These are phyloP conservation scores for Fusarium coffeatum DNA, from an alignment of 2,329 filamentous ascomycete genomes.

Conservation along the genomic window DNA sequence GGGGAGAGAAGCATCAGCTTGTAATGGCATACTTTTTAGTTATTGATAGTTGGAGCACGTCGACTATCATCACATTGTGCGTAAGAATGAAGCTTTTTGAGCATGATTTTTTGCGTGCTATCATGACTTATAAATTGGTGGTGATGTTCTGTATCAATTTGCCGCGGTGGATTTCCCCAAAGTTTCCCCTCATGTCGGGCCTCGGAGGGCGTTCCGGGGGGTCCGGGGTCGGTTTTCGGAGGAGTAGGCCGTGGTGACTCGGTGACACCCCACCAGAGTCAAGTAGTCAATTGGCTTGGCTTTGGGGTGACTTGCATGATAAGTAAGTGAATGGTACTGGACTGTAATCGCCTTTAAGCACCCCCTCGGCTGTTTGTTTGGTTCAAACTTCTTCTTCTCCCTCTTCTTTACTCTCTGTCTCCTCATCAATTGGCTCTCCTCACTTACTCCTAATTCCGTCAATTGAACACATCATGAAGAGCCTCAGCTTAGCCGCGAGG, in stretches of 20 bases:
- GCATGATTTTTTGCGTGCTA: not conserved
- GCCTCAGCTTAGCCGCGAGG: conserved; percentile 48
- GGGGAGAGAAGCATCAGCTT: conserved; percentile 45
- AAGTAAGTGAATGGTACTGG: conserved; percentile 8
- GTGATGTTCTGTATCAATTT: conserved; percentile 8
- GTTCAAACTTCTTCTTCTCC: conserved; percentile 1
- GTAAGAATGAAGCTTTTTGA: conserved; percentile 31
- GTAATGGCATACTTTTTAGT: conserved; percentile 49
- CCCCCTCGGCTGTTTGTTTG: conserved; percentile 22
- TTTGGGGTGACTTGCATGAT: conserved; percentile 22
- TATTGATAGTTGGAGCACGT: conserved; percentile 37
- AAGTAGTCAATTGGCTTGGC: conserved; percentile 25
- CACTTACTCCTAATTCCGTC: conserved; percentile 18
- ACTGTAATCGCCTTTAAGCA: conserved; percentile 21
- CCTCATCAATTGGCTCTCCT: conserved; percentile 34
- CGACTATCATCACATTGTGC: conserved; percentile 36
- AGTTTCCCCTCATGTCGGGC: conserved; percentile 8
- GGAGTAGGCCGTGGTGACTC: conserved; percentile 31
- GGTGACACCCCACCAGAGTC: conserved; percentile 33
- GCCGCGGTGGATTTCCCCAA: conserved; percentile 14
- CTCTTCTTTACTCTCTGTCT: conserved; percentile 10
- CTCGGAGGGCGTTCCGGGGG: conserved; percentile 40
- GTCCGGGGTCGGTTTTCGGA: conserved; percentile 42
- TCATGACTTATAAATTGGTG: not conserved
- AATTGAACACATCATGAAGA: conserved; percentile 49